Conservation (phyloP, 768 basidiomycete genomes). For the Collybiopsis luxurians region DNA sequence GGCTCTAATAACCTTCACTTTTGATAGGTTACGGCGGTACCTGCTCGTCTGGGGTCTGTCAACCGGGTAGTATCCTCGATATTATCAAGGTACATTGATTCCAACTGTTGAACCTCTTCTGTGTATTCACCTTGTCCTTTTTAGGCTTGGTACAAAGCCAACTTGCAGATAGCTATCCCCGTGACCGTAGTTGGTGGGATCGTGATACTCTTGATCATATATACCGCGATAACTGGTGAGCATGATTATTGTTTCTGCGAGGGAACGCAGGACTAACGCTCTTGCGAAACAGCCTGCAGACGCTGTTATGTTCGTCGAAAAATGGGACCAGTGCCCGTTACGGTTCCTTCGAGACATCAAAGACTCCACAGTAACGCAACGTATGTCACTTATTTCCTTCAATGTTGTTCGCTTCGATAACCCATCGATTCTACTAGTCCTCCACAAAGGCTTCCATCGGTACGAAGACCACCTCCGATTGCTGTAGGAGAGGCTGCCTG, state of each 20-base stretch:
- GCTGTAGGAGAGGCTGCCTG: background rate
- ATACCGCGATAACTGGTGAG: slow-evolving; percentile 43
- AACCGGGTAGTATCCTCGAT: slow-evolving; percentile 53
- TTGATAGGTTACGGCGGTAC: slow-evolving; percentile 64
- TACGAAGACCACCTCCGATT: background rate
- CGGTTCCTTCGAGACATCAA: background rate
- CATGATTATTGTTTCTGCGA: background rate
- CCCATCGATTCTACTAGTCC: background rate
- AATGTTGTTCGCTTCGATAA: background rate
- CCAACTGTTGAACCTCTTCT: background rate
- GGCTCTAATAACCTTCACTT: slow-evolving; percentile 7
- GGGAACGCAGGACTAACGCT: background rate
- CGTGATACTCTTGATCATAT: slow-evolving; percentile 56
- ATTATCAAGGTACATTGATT: slow-evolving; percentile 53
- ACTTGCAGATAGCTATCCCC: slow-evolving; percentile 78
- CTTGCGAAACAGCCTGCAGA: background rate
- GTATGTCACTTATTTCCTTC: no score
- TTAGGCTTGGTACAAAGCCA: slow-evolving; percentile 72
- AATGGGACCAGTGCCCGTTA: background rate
- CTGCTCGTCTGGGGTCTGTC: slow-evolving; percentile 61
- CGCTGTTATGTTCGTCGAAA: slow-evolving; percentile 6
- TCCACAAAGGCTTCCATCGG: background rate
- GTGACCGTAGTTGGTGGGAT: slow-evolving; percentile 72
- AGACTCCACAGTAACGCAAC: no score
- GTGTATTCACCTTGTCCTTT: slow-evolving; percentile 6